phyloP scores from a whole-genome alignment of 495 filamentous ascomycete species.

The Lasiosphaeris hirsuta region DNA sequence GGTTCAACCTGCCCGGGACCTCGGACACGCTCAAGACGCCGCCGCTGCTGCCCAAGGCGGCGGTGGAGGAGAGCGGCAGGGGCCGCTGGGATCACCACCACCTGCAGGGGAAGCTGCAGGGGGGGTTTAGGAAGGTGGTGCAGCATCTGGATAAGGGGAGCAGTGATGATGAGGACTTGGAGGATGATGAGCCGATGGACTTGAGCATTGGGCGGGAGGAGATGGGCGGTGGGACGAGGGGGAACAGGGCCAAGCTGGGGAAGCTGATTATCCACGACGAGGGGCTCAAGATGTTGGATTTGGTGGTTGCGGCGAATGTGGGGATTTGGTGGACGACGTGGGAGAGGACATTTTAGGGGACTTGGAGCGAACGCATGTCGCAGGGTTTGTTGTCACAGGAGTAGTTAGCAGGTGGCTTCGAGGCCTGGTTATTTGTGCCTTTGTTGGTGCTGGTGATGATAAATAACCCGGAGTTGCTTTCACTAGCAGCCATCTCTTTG shows the following conservation, averaged over 20 bases:
- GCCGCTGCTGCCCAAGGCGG: no score
- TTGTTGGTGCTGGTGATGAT: background rate
- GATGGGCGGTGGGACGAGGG: constrained; percentile 75
- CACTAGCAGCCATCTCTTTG: background rate
- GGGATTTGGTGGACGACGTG: constrained; percentile 91
- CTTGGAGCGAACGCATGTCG: no score
- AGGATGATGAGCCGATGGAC: constrained; percentile 48
- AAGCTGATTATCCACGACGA: constrained; percentile 90
- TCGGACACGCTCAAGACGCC: background rate
- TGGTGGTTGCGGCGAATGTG: constrained; percentile 87
- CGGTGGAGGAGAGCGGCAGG: background rate
- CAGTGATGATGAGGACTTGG: constrained; percentile 29
- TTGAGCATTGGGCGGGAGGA: constrained; percentile 71
- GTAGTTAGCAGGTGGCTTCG: no score
- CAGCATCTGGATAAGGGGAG: constrained; percentile 17
- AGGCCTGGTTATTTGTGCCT: no score
- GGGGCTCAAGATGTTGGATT: constrained; percentile 91
- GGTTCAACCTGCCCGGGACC: constrained; percentile 73
- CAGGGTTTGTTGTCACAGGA: no score
- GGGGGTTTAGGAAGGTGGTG: constrained; percentile 36
- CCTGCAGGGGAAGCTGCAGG: constrained; percentile 37
- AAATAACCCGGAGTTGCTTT: background rate
- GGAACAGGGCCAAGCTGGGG: constrained; percentile 85
- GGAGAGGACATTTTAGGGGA: constrained; percentile 49
- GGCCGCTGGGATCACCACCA: constrained; percentile 16